phyloP scores from a whole-genome alignment of 1,284 basidiomycete genomes.

The Pseudozyma thailandica region DNA sequence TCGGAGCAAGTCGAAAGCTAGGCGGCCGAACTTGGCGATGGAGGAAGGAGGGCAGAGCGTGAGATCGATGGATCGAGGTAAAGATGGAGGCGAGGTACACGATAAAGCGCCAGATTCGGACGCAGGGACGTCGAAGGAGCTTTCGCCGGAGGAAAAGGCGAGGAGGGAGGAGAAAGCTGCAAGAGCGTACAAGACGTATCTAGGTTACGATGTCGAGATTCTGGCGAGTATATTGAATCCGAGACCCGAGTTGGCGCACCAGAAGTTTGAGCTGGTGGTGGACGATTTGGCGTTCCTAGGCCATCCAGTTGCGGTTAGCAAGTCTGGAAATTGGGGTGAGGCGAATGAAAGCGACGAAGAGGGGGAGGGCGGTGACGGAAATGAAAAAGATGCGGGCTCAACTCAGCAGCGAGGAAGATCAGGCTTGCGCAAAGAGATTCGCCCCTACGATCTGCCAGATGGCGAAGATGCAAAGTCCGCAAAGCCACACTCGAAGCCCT shows the following conservation, averaged over 20 bases:
- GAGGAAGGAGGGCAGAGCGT: constrained; percentile 34
- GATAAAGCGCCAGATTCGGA: constrained; percentile 40
- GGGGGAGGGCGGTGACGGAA: constrained; percentile 1
- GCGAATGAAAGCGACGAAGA: constrained; percentile 4
- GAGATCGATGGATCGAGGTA: constrained; percentile 26
- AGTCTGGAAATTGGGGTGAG: constrained; percentile 49
- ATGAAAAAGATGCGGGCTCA: neutral
- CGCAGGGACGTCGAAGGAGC: constrained; percentile 34
- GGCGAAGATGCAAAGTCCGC: neutral
- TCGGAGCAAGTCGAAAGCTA: constrained; percentile 30
- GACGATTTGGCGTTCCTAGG: constrained; percentile 95
- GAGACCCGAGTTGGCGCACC: constrained; percentile 81
- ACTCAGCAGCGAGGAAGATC: constrained; percentile 30
- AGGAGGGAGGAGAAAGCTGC: constrained; percentile 40
- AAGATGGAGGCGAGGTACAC: constrained; percentile 17
- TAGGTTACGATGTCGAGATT: constrained; percentile 84
- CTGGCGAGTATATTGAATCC: constrained; percentile 85
- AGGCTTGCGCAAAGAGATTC: constrained; percentile 43
- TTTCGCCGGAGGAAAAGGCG: constrained; percentile 42
- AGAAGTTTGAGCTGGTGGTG: constrained; percentile 90
- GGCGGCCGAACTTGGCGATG: constrained; percentile 17
- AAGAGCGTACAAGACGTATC: constrained; percentile 72
- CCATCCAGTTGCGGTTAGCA: constrained; percentile 85
- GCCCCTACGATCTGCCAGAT: constrained; percentile 26
- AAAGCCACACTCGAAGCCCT: neutral